Percentiles rank a stretch among this genome's conserved stretches.
Conservation (phyloP, 2,329 filamentous ascomycete genomes). For the Beauveria pseudobassiana region DNA sequence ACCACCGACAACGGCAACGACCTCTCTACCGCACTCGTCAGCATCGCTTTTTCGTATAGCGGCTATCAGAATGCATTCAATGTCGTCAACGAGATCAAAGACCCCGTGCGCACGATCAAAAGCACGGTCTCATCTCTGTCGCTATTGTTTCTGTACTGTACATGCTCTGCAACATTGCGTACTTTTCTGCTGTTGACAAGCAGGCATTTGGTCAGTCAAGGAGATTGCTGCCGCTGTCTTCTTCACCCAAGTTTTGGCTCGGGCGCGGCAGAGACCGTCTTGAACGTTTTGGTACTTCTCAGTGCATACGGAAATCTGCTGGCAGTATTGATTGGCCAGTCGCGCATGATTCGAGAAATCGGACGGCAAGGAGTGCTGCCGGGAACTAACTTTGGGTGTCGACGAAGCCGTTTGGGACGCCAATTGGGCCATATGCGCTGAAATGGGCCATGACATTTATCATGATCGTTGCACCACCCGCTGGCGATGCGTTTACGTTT, state of each 20-base stretch:
- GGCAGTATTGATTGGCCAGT: slow-evolving; percentile 46
- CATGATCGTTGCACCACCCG: slow-evolving; percentile 53
- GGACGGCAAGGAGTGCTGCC: slow-evolving; percentile 55
- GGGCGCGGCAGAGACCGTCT: slow-evolving; percentile 38
- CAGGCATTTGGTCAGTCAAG: slow-evolving; percentile 41
- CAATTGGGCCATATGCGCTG: slow-evolving; percentile 49
- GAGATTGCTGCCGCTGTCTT: slow-evolving; percentile 50
- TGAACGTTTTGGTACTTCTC: slow-evolving; percentile 50
- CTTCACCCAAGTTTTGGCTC: slow-evolving; percentile 49
- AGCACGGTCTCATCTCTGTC: slow-evolving; percentile 41
- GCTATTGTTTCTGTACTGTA: slow-evolving; percentile 46
- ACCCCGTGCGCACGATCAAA: slow-evolving; percentile 50
- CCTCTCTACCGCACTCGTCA: slow-evolving; percentile 42
- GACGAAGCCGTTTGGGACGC: slow-evolving; percentile 56
- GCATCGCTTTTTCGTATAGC: slow-evolving; percentile 50
- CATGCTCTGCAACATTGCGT: slow-evolving; percentile 52
- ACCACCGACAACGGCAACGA: slow-evolving; percentile 29
- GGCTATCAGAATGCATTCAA: slow-evolving; percentile 56
- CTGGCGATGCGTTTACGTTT: slow-evolving; percentile 59
- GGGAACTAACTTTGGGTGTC: slow-evolving; percentile 52
- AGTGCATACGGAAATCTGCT: slow-evolving; percentile 53
- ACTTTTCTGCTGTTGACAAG: slow-evolving; percentile 50
- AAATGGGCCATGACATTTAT: slow-evolving; percentile 51
- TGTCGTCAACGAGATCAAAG: slow-evolving; percentile 54
- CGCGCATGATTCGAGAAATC: slow-evolving; percentile 52